Conservation (phyloP, 768 basidiomycete genomes). For the Chalciporus sphaerocephalus region DNA sequence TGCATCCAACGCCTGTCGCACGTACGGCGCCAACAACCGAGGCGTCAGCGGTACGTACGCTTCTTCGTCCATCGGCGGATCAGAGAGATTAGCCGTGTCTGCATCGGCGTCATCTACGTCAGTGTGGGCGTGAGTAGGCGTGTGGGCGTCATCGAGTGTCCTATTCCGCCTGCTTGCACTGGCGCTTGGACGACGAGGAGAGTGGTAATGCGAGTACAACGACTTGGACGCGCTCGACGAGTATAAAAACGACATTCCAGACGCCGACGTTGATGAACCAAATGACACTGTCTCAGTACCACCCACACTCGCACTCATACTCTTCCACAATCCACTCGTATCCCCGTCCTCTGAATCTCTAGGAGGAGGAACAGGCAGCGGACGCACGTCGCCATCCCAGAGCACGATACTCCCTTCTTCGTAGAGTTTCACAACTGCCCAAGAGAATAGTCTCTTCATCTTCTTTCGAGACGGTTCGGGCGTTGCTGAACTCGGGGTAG, state of each 20-base stretch:
- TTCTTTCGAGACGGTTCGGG: slow-evolving; percentile 35
- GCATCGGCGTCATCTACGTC: slow-evolving; percentile 35
- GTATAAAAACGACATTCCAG: slow-evolving; percentile 28
- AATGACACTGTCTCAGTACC: slow-evolving; percentile 23
- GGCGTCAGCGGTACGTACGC: slow-evolving; percentile 62
- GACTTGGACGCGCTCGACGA: slow-evolving; percentile 17
- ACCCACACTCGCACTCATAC: slow-evolving; percentile 20
- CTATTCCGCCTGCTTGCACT: background rate
- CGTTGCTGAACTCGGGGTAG: background rate
- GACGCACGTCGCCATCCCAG: slow-evolving; percentile 61
- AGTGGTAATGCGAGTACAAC: slow-evolving; percentile 25
- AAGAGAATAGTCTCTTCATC: slow-evolving; percentile 65
- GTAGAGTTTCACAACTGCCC: slow-evolving; percentile 59
- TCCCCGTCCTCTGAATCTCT: slow-evolving; percentile 11
- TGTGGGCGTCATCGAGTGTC: too few relatives aligned
- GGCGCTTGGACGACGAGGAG: slow-evolving; percentile 9
- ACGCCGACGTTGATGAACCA: background rate
- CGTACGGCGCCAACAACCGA: slow-evolving; percentile 42
- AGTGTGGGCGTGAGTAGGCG: slow-evolving; percentile 24
- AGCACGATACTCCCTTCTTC: slow-evolving; percentile 71
- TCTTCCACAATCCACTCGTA: slow-evolving; percentile 48
- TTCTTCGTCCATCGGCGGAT: slow-evolving; percentile 52
- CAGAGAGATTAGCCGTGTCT: slow-evolving; percentile 48
- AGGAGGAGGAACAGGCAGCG: slow-evolving; percentile 24
- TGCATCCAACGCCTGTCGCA: slow-evolving; percentile 43